Base-by-base conservation (phyloP, 2,329 filamentous ascomycete species). In the Fusarium sp. region DNA sequence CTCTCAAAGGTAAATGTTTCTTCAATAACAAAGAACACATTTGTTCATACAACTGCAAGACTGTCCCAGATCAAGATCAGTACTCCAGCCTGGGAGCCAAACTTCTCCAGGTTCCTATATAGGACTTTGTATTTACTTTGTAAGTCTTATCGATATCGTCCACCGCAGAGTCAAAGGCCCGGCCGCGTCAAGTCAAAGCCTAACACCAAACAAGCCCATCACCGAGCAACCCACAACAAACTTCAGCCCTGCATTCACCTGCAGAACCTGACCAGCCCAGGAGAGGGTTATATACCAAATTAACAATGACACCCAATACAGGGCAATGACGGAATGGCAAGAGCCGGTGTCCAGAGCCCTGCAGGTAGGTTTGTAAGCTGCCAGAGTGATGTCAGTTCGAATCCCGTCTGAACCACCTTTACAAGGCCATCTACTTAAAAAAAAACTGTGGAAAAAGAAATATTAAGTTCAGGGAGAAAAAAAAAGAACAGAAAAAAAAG, bases 311-410 rank as follows among this genome's bases (percentile, higher is more conserved):
- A 19, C 24, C 5, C 5, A 2, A 4, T 25, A 12, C 38, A 40
- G 53, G 13, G 54, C 29, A 31, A 31, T 58, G 55, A 58, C 40
- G 55, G 55, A 52, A 41, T 38, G 55, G 55, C 53, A 58, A 52
- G 15, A 11, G 53, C 40, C 46, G 28, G 40, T 40, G 35, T 35
- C 53, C 53, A 41, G 55, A 58, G 55, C 54, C 42, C 45, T 58
- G 15, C 45, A 58, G 45, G 55, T 58, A 58, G 13, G 55, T 52
- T n/a, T 11, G 36, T 38, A 41, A 15, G 15, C 26, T 10, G 24
- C 31, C 12, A 19, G 26, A 40, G 40, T 22, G 45, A 31, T 28
- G 38, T 24, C n/a, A 10, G 45, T 58, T 58, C 53, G 35, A 58
- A 12, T 35, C 44, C 44, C 32, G 19, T 1, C n/a, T 4, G 11